Percentiles rank a stretch among this genome's conserved stretches.
phyloP scores from a whole-genome alignment of 2,329 filamentous ascomycete genomes.

The Periconia sp. region DNA sequence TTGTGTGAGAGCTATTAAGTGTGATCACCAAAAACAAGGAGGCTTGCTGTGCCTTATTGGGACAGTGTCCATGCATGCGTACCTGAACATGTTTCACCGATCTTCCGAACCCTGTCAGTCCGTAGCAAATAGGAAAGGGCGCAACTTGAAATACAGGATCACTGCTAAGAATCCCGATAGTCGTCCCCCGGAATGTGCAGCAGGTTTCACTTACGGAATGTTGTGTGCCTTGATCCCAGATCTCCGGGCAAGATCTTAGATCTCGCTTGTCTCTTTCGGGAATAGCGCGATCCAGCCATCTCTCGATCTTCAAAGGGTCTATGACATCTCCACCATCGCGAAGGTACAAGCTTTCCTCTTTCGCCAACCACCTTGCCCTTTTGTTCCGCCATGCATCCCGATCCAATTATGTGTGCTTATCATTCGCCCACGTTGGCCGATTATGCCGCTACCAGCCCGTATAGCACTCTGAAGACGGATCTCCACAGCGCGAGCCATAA shows the following conservation, averaged over 20 bases:
- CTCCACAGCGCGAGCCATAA: slow-evolving; percentile 31
- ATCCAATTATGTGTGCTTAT: slow-evolving; percentile 25
- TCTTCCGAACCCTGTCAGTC: too few species aligned
- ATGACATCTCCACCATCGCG: slow-evolving; percentile 38
- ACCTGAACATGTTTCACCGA: slow-evolving; percentile 1
- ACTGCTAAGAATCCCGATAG: background rate
- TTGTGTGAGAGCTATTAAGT: background rate
- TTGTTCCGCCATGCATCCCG: slow-evolving; percentile 26
- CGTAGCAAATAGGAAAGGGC: too few species aligned
- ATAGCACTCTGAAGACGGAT: slow-evolving; percentile 30
- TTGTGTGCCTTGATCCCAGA: slow-evolving; percentile 12
- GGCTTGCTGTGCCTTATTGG: too few species aligned
- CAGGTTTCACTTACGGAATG: slow-evolving; percentile 1
- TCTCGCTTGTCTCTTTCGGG: slow-evolving; percentile 19
- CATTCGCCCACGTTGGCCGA: slow-evolving; percentile 19
- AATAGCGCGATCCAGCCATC: slow-evolving; percentile 16
- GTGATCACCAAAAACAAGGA: background rate
- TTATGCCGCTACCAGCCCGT: slow-evolving; percentile 28
- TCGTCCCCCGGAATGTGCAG: background rate
- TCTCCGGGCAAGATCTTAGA: slow-evolving; percentile 17
- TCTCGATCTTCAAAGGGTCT: slow-evolving; percentile 35
- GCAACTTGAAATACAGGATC: too few species aligned
- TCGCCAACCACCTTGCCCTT: slow-evolving; percentile 23
- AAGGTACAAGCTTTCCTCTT: slow-evolving; percentile 4
- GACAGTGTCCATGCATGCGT: background rate